A percentile compares a stretch with the other conserved stretches of the same genome.
These are phyloP conservation scores for Candida adriatica DNA, from an alignment of 805 yeast genomes.

Conservation along the genomic window DNA sequence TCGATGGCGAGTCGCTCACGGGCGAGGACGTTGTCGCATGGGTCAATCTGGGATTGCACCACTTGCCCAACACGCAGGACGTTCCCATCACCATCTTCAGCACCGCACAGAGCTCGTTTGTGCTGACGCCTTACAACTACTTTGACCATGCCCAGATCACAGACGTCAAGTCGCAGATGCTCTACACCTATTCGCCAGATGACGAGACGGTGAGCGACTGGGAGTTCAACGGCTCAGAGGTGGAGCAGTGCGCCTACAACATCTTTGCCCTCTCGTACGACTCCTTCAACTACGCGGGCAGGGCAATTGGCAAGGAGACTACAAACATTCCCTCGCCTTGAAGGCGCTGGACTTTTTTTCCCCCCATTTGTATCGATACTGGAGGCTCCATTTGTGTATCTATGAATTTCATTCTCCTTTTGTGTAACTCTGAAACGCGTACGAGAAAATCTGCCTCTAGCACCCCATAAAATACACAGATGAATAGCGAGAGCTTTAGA, in stretches of 20 bases:
- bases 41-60: slow-evolving; percentile 25
- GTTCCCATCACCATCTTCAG: slow-evolving; percentile 24
- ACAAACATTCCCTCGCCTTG: slow-evolving; percentile 21
- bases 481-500: no score
- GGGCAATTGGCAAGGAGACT: slow-evolving; percentile 16
- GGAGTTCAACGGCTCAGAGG: slow-evolving; percentile 21
- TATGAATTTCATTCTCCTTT: no score
- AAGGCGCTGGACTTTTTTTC: slow-evolving; percentile 1
- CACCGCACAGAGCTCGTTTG: slow-evolving; percentile 21
- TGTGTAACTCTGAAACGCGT: no score
- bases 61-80: slow-evolving; percentile 26
- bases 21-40: slow-evolving; percentile 26
- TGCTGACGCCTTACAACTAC: slow-evolving; percentile 25
- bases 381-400: no score
- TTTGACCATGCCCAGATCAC: slow-evolving; percentile 20
- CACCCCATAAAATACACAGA: no score
- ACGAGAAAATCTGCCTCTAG: no score
- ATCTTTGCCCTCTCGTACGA: slow-evolving; percentile 13
- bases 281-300: slow-evolving; percentile 19
- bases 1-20: slow-evolving; percentile 22
- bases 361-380: no score
- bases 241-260: slow-evolving; percentile 14
- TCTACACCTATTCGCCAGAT: slow-evolving; percentile 17
- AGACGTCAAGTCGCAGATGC: slow-evolving; percentile 20
- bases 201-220: slow-evolving; percentile 8